Evolutionary conservation across 192 early-diverging fungal species (phyloP), one percentile per base, ranked within the genome.

Genomic region (Coemansia sp.): DNA sequence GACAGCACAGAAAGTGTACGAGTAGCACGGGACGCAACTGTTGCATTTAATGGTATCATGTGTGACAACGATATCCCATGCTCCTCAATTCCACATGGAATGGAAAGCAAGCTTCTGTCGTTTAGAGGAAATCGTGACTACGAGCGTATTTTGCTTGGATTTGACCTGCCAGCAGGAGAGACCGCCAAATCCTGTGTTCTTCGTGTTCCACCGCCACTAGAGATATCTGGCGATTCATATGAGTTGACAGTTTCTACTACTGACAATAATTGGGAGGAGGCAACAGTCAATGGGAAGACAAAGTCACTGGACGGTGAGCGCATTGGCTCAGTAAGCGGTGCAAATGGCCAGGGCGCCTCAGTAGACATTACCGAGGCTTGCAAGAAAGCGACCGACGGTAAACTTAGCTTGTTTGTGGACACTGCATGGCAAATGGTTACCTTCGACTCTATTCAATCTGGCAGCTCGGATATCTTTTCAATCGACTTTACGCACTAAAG

Each of bases 71-170:
- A 76, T 55, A 74, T 71, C 5, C 64, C 64, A 7, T 76, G 74
- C 69, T 32, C 59, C 0, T 66, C 74, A 2, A 67, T 76, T 54
- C 64, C 74, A 6, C 54, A 51, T 2, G 75, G 75, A 6, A 39
- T 57, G 33, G 54, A 81, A 3, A 42, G 24, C 51, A 72, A 60
- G 42, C 25, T 81, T 1, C 27, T 56, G 20, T 30, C 74, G n/a
- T 81, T 76, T 70, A 57, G 63, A 14, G 78, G 78, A 56, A 81
- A 81, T 67, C 78, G 78, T 33, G 78, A 81, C 63, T 81, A 70
- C 61, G 53, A 50, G 50, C 78, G 78, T 51, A 33, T 81, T 2
- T 73, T 81, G 0, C 42, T 81, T 17, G 74, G 78, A n/a, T 81
- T 81, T 51, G 78, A 81, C 54, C 57, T 81, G 57, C 78, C 73